Percentiles rank a stretch among this genome's conserved stretches.
Conservation (phyloP, 305 asterid genomes). For the Plantago lanceolata region DNA sequence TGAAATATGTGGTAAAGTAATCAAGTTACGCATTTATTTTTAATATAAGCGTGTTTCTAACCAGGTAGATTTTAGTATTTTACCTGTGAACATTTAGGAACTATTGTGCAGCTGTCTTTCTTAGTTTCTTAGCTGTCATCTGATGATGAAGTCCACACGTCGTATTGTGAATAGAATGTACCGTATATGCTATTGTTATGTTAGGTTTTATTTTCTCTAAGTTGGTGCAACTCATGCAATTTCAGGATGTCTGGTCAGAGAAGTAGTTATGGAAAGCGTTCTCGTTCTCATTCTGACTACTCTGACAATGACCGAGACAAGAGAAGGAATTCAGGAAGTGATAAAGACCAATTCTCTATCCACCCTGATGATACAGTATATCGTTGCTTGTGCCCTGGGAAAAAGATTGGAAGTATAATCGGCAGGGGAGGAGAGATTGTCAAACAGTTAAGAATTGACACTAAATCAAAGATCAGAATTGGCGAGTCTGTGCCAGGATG, state of each 20-base stretch:
- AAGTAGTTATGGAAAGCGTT: constrained; percentile 68
- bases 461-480: constrained; percentile 84
- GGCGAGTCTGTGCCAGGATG: constrained; percentile 82
- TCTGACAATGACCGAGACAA: constrained; percentile 59
- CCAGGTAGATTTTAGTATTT: neutral
- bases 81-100: neutral
- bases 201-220: neutral
- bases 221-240: constrained; percentile 1
- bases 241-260: constrained; percentile 79
- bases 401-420: constrained; percentile 85
- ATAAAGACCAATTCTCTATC: constrained; percentile 56
- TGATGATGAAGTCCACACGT: neutral
- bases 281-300: constrained; percentile 66
- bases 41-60: neutral
- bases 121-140: neutral
- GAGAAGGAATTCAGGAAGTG: constrained; percentile 67
- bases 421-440: constrained; percentile 96
- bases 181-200: no score
- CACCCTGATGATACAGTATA: constrained; percentile 76
- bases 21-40: no score
- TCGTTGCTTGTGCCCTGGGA: constrained; percentile 78
- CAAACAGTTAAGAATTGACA: constrained; percentile 82
- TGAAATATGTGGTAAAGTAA: neutral
- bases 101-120: neutral
- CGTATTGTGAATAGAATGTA: neutral